Base-by-base conservation (phyloP, 140 eudicot species). In the Erigeron philadelphicus region DNA sequence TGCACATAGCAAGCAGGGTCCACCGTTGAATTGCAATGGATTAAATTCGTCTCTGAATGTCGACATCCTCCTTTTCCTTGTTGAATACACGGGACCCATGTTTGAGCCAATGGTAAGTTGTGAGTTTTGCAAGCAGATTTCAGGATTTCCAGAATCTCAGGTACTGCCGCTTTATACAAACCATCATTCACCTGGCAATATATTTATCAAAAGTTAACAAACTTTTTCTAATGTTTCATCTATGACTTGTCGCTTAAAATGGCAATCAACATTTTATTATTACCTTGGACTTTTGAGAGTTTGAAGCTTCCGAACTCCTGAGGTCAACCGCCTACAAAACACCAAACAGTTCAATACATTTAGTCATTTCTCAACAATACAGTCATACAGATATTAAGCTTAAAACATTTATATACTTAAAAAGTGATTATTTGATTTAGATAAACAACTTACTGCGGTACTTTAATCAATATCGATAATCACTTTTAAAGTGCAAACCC, bases 31-130 rank as follows among this genome's bases (percentile, higher is more conserved):
- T 88, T 82, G 55, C 97, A 91, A 23, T 63, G 78, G 54, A 65
- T 42, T 17, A 86, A 66, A 84, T 88, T 88, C 61, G 84, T 80
- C 42, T 86, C 89, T 3, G 96, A 84, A 59, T 87, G 96, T 52
- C 96, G 77, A 19, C 95, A 81, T 10, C 97, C 96, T 11, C 66
- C 76, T 73, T 86, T 88, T 7, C 97, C 96, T 81, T 91, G 96
- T 75, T 82, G 83, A 60, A 81, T 71, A 75, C 97, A 90, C 8
- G 88, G 87, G 16, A 85, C 84, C 97, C 97, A 90, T 0, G 95
- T 84, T 72, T 87, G 95, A 72, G 95, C 97, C 61, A 90, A 76
- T 0, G 97, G 97, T 69, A 90, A 61, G 15, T 75, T 80, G 54
- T 87, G 88, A 7, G 94, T 76, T 61, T 66, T 67, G 70, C 97